Base-by-base conservation (phyloP, 768 basidiomycete species). In the Amyloporia xantha region DNA sequence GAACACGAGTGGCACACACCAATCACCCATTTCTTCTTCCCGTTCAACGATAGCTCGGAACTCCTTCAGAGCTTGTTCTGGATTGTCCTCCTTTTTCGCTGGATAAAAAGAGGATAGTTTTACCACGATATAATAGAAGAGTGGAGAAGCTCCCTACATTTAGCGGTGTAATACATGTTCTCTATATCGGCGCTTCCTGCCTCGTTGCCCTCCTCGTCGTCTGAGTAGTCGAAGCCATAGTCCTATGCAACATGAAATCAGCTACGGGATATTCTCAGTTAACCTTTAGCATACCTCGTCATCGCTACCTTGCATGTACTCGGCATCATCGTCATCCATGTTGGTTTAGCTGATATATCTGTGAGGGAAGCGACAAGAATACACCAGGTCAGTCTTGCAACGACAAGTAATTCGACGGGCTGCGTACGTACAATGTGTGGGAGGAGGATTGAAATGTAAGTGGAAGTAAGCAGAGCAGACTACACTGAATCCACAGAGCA, bases 111-210 rank as follows among this genome's bases (percentile, higher is more conserved):
- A 39, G 19, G 20, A 7, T 19, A n/a, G n/a, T n/a, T n/a, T n/a
- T n/a, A n/a, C n/a, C n/a, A n/a, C n/a, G n/a, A n/a, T n/a, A n/a
- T 45, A 48, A n/a, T 52, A 10, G 17, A 28, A 44, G n/a, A n/a
- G 27, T 5, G 50, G 44, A 55, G 51, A n/a, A n/a, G n/a, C n/a
- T n/a, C 67, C 84, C 44, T 56, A 97, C 95, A 84, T 68, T 99
- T 99, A 10, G 96, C 96, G 42, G 84, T 87, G 66, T 98, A 98
- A 70, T 99, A 99, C 79, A 93, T 82, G 63, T 99, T 99, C 71
- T 99, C 96, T 39, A 96, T 82, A 68, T 96, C 94, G 21, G 82
- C 87, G 46, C 81, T 88, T 42, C 78, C 86, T 1, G 81, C 76
- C 57, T 87, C 87, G 48, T 90, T 81, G 24, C 77, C 88, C 24